Evolutionary conservation across 163 green algal genomes (phyloP).

Genomic region (Volvox carteri): DNA sequence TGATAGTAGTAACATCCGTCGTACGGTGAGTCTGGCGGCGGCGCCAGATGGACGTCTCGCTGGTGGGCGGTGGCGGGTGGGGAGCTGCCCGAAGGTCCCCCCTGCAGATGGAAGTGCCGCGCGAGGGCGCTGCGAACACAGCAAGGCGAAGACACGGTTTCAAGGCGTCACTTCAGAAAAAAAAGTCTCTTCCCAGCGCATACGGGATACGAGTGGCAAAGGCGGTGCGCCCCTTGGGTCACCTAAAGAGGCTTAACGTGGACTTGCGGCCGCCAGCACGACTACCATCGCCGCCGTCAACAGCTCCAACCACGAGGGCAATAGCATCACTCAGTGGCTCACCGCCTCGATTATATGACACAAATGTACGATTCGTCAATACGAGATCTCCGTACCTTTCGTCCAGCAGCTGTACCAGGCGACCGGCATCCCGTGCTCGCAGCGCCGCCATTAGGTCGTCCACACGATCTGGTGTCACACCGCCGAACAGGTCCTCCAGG

Average conservation of each 20-base stretch:
- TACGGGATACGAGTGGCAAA: too few species aligned
- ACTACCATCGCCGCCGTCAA: too few species aligned
- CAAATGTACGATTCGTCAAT: too few species aligned
- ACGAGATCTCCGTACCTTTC: neutral
- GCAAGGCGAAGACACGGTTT: neutral
- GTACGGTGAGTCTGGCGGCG: neutral
- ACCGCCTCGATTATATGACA: too few species aligned
- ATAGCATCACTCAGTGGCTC: too few species aligned
- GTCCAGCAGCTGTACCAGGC: constrained; percentile 22
- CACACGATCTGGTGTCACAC: neutral
- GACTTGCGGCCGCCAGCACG: too few species aligned
- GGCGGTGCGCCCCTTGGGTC: too few species aligned
- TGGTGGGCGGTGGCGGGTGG: neutral
- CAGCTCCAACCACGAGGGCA: too few species aligned
- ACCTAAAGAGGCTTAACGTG: too few species aligned
- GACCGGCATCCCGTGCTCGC: neutral
- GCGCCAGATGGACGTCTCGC: neutral
- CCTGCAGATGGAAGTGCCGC: neutral
- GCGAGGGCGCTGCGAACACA: constrained; percentile 14
- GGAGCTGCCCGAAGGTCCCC: too few species aligned
- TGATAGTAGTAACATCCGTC: constrained; percentile 12
- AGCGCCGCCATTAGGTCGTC: constrained; percentile 10
- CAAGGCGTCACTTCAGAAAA: too few species aligned
- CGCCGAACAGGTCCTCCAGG: neutral
- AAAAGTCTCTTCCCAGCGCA: too few species aligned